These are phyloP conservation scores for Colletotrichum godetiae DNA, from an alignment of 2,329 filamentous ascomycete genomes.

Conservation along the genomic window DNA sequence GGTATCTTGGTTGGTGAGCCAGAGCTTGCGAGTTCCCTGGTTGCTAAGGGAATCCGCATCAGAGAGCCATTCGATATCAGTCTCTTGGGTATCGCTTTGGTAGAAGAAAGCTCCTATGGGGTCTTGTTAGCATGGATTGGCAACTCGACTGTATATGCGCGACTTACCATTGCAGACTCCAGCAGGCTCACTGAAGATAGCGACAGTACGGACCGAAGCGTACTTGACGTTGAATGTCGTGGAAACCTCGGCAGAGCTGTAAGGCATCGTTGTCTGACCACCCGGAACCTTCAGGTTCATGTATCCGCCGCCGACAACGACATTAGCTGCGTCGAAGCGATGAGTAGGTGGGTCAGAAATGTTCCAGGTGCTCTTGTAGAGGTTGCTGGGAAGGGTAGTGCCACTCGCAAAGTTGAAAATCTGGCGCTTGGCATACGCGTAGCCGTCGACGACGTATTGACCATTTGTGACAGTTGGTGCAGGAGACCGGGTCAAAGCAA, in stretches of 20 bases:
- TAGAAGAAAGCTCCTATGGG: constrained; percentile 45
- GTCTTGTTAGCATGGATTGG: background rate
- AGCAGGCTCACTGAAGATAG: constrained; percentile 42
- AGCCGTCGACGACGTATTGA: constrained; percentile 40
- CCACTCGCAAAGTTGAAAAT: constrained; percentile 38
- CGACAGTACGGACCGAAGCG: constrained; percentile 43
- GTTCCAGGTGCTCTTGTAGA: constrained; percentile 40
- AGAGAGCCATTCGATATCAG: constrained; percentile 47
- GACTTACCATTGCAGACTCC: constrained; percentile 45
- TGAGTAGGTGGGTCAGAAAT: constrained; percentile 26
- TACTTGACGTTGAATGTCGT: constrained; percentile 44
- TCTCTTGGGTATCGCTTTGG: constrained; percentile 41
- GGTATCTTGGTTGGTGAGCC: constrained; percentile 46
- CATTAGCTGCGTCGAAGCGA: constrained; percentile 35
- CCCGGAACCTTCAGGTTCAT: constrained; percentile 43
- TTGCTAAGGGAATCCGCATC: constrained; percentile 43
- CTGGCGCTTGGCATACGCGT: constrained; percentile 39
- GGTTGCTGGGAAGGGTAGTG: constrained; percentile 38
- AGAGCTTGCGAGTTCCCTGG: constrained; percentile 40
- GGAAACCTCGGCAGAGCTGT: constrained; percentile 39
- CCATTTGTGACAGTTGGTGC: constrained; percentile 26
- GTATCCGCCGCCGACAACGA: constrained; percentile 41
- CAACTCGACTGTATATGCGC: background rate
- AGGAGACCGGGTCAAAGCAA: constrained; percentile 15
- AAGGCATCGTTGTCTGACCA: constrained; percentile 40